Conservation (phyloP, 192 early-diverging fungal genomes). For the Coemansia sp. region DNA sequence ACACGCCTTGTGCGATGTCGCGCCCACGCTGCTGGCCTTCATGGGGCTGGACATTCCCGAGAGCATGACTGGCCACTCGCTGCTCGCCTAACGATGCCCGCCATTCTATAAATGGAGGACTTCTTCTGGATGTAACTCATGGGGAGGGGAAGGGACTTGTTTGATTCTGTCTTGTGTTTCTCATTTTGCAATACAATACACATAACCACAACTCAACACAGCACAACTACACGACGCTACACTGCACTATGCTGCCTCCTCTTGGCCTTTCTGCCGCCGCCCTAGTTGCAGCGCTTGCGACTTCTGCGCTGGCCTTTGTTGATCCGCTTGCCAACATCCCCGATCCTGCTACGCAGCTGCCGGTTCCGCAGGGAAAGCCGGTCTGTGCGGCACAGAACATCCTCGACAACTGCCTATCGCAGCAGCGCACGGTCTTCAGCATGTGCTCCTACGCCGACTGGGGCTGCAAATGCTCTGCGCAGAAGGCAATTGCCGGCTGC, state of each 20-base stretch:
- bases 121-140: neutral
- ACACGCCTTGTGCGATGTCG: constrained; percentile 92
- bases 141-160: neutral
- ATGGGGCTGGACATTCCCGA: constrained; percentile 93
- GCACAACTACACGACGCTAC: neutral
- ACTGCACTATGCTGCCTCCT: neutral
- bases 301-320: neutral
- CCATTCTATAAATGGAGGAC: neutral
- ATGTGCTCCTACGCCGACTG: constrained; percentile 54
- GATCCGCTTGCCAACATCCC: constrained; percentile 9
- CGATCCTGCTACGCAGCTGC: neutral
- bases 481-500: constrained; percentile 40
- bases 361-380: neutral
- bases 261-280: neutral
- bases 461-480: constrained; percentile 54
- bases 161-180: neutral
- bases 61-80: constrained; percentile 88
- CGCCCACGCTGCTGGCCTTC: constrained; percentile 88
- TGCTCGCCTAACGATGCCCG: constrained; percentile 47
- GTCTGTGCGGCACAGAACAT: constrained; percentile 46
- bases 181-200: neutral
- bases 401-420: constrained; percentile 35
- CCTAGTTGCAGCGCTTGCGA: neutral
- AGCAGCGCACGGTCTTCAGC: constrained; percentile 27
- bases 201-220: neutral